Percentiles rank a stretch among this genome's conserved stretches.
phyloP scores from a whole-genome alignment of 192 early-diverging fungal genomes.

The Entrophospora sp. region DNA sequence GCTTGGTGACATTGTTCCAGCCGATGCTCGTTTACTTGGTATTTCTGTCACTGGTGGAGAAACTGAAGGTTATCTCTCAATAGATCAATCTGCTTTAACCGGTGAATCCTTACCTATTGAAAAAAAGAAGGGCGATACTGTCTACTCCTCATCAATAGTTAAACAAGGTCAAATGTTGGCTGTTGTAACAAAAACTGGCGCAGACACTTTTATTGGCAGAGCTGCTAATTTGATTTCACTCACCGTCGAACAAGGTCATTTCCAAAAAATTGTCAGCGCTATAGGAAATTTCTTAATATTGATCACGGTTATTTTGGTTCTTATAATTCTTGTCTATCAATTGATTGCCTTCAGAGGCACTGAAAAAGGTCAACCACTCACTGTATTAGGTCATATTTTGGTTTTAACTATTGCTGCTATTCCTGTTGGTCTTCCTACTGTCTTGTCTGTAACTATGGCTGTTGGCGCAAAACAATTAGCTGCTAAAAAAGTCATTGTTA shows the following conservation, averaged over 20 bases:
- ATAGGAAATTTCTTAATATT: conserved; percentile 91
- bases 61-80: conserved; percentile 65
- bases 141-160: conserved; percentile 87
- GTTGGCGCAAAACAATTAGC: conserved; percentile 88
- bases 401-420: conserved; percentile 80
- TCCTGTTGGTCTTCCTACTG: conserved; percentile 87
- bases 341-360: conserved; percentile 42
- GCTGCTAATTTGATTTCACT: conserved; percentile 89
- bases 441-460: conserved; percentile 97
- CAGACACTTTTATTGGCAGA: conserved; percentile 91
- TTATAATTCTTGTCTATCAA: conserved; percentile 73
- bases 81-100: conserved; percentile 90
- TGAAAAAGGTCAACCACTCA: conserved; percentile 20
- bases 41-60: conserved; percentile 65
- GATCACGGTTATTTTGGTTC: conserved; percentile 66
- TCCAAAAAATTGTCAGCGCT: conserved; percentile 89
- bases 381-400: conserved; percentile 54
- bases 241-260: conserved; percentile 90
- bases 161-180: conserved; percentile 92
- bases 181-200: conserved; percentile 76
- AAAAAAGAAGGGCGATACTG: conserved; percentile 70
- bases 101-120: conserved; percentile 86
- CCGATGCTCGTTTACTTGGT: conserved; percentile 74
- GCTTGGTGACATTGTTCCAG: conserved; percentile 90
- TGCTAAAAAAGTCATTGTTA: conserved; percentile 88